Conservation (phyloP, 768 basidiomycete genomes). For the Tylopilus subfusipes region DNA sequence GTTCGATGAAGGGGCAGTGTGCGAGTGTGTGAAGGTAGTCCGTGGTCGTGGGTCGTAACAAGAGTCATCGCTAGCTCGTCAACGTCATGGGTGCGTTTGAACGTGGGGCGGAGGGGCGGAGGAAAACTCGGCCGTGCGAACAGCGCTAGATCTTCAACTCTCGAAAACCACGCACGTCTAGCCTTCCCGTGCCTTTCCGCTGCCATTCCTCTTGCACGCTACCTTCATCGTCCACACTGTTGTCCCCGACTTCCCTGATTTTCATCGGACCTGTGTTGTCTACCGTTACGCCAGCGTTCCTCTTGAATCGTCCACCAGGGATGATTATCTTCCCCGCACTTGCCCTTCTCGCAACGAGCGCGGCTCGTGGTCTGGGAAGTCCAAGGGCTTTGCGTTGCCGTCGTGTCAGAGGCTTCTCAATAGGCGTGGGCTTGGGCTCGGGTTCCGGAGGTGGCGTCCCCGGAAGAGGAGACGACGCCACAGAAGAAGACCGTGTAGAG, state of each 20-base stretch:
- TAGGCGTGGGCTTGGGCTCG: conserved; percentile 6
- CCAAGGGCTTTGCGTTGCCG: conserved; percentile 68
- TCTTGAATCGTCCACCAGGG: conserved; percentile 55
- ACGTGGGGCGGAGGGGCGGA: background rate
- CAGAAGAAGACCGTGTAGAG: conserved; percentile 32
- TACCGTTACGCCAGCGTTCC: conserved; percentile 20
- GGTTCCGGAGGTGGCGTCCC: conserved; percentile 32
- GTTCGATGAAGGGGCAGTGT: conserved; percentile 4
- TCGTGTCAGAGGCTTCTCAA: conserved; percentile 50
- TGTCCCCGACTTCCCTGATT: conserved; percentile 21
- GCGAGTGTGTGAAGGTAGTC: background rate
- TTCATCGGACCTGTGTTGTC: conserved; percentile 13
- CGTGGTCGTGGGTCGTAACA: conserved; percentile 6
- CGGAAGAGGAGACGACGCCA: conserved; percentile 36
- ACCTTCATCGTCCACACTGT: conserved; percentile 33
- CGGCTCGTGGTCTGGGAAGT: conserved; percentile 52
- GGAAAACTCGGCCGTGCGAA: background rate
- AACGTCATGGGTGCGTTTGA: conserved; percentile 1
- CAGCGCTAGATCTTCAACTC: conserved; percentile 62
- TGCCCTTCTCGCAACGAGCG: conserved; percentile 25
- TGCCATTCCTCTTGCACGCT: conserved; percentile 49
- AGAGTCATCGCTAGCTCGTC: conserved; percentile 9
- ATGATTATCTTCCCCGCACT: conserved; percentile 57
- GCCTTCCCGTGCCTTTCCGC: conserved; percentile 64
- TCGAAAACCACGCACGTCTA: conserved; percentile 75